Evolutionary conservation across 2,329 filamentous ascomycete species (phyloP).

Genomic region (Hypoxylon sp.): DNA sequence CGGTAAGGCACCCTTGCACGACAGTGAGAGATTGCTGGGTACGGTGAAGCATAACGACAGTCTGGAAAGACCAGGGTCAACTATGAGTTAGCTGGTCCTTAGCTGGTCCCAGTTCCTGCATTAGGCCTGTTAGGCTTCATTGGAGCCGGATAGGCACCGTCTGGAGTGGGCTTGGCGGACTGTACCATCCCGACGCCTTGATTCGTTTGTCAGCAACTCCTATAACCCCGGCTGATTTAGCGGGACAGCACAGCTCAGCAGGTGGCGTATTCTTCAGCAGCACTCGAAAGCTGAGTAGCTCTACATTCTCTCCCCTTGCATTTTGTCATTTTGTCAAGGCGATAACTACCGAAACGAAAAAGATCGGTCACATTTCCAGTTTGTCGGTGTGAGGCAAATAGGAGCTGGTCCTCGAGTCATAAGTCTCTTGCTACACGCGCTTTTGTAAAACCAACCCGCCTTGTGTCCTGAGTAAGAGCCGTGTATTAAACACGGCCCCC

Average conservation of each 20-base stretch:
- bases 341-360: constrained; percentile 10
- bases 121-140: constrained; percentile 45
- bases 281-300: constrained; percentile 13
- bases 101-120: constrained; percentile 49
- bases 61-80: constrained; percentile 21
- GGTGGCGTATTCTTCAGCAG: constrained; percentile 43
- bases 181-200: constrained; percentile 40
- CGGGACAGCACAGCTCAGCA: constrained; percentile 41
- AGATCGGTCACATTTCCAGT: constrained; percentile 13
- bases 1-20: constrained; percentile 43
- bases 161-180: constrained; percentile 43
- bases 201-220: constrained; percentile 46
- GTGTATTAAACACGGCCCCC: constrained; percentile 17
- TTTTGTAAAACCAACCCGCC: constrained; percentile 16
- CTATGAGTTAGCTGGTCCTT: constrained; percentile 33
- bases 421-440: constrained; percentile 6
- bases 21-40: constrained; percentile 36
- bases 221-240: constrained; percentile 21
- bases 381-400: constrained; percentile 21
- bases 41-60: constrained; percentile 42
- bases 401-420: constrained; percentile 3
- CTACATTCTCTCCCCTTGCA: constrained; percentile 31
- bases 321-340: constrained; percentile 22
- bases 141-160: constrained; percentile 47
- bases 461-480: constrained; percentile 32